Evolutionary conservation across 768 basidiomycete species (phyloP).

Genomic region (Clavulina sp.): DNA sequence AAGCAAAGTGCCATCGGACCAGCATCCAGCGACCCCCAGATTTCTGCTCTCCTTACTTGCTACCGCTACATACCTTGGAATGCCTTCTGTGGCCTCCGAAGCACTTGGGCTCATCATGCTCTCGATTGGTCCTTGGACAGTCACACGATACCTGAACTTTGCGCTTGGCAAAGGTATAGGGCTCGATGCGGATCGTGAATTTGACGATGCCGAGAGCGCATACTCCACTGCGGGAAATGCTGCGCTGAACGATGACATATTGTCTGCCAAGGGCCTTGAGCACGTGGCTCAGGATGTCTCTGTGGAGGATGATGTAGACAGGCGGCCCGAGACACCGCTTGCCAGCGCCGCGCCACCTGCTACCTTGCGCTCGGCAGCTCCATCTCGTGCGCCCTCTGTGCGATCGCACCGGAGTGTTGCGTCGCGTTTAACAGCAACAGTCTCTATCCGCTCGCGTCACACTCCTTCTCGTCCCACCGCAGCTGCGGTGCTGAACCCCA

Average conservation of each 20-base stretch:
- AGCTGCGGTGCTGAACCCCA: not conserved
- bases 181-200: no score
- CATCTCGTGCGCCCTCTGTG: no score
- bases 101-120: conserved; percentile 52
- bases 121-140: conserved; percentile 65
- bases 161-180: conserved; percentile 56
- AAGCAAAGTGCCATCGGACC: conserved; percentile 28
- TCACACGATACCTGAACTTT: conserved; percentile 61
- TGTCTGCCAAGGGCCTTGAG: conserved; percentile 51
- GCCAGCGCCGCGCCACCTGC: no score
- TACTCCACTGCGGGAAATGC: no score
- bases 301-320: not conserved
- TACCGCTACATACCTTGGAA: conserved; percentile 70
- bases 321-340: no score
- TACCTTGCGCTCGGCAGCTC: no score
- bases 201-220: conserved; percentile 32
- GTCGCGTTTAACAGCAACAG: no score
- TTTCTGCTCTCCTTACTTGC: conserved; percentile 78
- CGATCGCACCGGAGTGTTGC: no score
- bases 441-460: no score
- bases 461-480: no score
- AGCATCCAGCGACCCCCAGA: conserved; percentile 61
- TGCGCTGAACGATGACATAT: conserved; percentile 6
- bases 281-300: conserved; percentile 21
- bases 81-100: conserved; percentile 56